Evolutionary conservation across 768 basidiomycete species (phyloP).

Genomic region (Termitomyces sp.): DNA sequence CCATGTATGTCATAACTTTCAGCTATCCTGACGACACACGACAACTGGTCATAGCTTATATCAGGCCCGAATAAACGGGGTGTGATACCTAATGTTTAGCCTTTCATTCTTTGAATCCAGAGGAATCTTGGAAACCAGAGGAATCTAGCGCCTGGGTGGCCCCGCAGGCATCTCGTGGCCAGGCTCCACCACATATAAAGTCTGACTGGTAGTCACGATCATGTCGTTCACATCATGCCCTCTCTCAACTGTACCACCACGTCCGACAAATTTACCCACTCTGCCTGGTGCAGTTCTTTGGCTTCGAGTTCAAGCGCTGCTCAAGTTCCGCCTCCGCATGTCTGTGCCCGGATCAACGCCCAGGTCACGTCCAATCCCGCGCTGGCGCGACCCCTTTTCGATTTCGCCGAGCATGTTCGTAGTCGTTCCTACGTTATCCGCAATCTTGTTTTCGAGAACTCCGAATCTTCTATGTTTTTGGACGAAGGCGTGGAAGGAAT

Average conservation of each 20-base stretch:
- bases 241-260: slow-evolving; percentile 1
- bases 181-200: slow-evolving; percentile 3
- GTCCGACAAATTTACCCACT: background rate
- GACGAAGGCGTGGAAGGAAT: slow-evolving; percentile 23
- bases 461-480: slow-evolving; percentile 21
- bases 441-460: slow-evolving; percentile 15
- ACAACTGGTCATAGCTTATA: no score
- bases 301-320: background rate
- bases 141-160: background rate
- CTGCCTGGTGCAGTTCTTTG: slow-evolving; percentile 9
- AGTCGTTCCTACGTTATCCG: slow-evolving; percentile 20
- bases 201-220: slow-evolving; percentile 2
- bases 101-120: background rate
- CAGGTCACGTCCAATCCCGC: slow-evolving; percentile 17
- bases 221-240: slow-evolving; percentile 7
- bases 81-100: background rate
- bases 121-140: background rate
- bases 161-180: slow-evolving; percentile 3
- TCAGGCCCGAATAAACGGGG: background rate
- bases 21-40: background rate
- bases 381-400: slow-evolving; percentile 19
- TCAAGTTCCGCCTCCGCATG: slow-evolving; percentile 10
- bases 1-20: background rate
- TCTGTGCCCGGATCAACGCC: slow-evolving; percentile 15
- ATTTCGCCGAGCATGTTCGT: slow-evolving; percentile 20